Conservation (phyloP, 2,329 filamentous ascomycete genomes). For the Bipolaris gigantea region DNA sequence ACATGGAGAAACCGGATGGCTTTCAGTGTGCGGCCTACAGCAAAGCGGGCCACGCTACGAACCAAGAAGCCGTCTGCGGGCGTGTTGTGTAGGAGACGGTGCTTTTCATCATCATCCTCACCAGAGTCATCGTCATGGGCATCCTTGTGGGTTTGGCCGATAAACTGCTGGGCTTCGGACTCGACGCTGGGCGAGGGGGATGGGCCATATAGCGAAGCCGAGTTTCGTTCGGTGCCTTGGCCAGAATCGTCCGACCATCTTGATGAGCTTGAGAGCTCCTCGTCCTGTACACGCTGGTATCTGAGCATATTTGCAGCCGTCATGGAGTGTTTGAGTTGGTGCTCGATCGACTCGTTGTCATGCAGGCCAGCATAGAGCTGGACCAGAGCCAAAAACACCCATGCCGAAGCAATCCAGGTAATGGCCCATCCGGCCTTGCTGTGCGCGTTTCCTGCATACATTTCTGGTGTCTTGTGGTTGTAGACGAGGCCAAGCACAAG, state of each 20-base stretch:
- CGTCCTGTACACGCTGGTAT: slow-evolving; percentile 44
- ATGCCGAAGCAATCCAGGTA: slow-evolving; percentile 70
- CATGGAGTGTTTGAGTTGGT: slow-evolving; percentile 30
- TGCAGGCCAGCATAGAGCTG: slow-evolving; percentile 60
- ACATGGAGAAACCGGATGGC: slow-evolving; percentile 64
- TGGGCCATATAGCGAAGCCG: slow-evolving; percentile 66
- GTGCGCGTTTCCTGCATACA: slow-evolving; percentile 87
- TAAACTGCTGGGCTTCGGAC: slow-evolving; percentile 44
- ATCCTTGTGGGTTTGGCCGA: slow-evolving; percentile 44
- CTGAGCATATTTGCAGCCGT: slow-evolving; percentile 44
- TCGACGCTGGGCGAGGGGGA: slow-evolving; percentile 64
- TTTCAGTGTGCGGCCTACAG: slow-evolving; percentile 59
- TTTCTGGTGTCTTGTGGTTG: slow-evolving; percentile 77
- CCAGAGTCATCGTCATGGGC: slow-evolving; percentile 51
- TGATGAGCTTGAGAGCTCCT: slow-evolving; percentile 26
- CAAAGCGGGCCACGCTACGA: slow-evolving; percentile 56
- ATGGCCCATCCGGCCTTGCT: slow-evolving; percentile 85
- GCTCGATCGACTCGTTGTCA: slow-evolving; percentile 27
- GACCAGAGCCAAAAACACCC: slow-evolving; percentile 69
- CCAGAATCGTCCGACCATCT: slow-evolving; percentile 51
- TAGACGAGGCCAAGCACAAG: slow-evolving; percentile 57
- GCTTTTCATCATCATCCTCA: slow-evolving; percentile 48
- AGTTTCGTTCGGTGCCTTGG: slow-evolving; percentile 71
- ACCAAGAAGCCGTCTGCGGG: slow-evolving; percentile 57
- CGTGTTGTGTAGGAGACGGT: slow-evolving; percentile 51